A percentile compares a stretch with the other conserved stretches of the same genome.
These are phyloP conservation scores for Sugiyamaella chiloensis DNA, from an alignment of 805 yeast genomes.

Conservation along the genomic window DNA sequence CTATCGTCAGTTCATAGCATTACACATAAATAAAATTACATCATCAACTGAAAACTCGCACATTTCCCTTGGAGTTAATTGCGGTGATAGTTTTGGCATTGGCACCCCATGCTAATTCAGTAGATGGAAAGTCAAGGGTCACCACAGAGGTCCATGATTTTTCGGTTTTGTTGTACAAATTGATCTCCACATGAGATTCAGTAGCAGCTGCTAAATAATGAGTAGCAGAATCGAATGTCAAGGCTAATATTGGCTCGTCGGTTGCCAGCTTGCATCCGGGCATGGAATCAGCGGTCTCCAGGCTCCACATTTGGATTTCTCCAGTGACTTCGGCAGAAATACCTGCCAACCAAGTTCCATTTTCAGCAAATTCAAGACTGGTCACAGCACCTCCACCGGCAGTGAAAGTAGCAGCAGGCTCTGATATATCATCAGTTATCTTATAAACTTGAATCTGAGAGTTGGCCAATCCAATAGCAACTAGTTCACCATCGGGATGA, in stretches of 20 bases:
- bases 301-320: conserved; percentile 45
- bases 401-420: conserved; percentile 35
- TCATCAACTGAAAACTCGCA: conserved; percentile 9
- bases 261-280: background rate
- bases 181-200: conserved; percentile 30
- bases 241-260: conserved; percentile 12
- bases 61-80: conserved; percentile 21
- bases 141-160: conserved; percentile 35
- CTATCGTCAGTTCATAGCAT: no score
- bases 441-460: conserved; percentile 40
- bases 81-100: conserved; percentile 18
- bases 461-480: conserved; percentile 38
- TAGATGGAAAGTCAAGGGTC: conserved; percentile 3
- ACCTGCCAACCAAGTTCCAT: conserved; percentile 59
- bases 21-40: background rate
- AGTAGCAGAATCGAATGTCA: conserved; percentile 31
- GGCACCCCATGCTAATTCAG: conserved; percentile 20
- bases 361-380: conserved; percentile 51
- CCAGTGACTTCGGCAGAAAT: conserved; percentile 28
- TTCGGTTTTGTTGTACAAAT: conserved; percentile 40
- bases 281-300: conserved; percentile 26
- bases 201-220: conserved; percentile 25
- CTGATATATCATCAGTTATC: conserved; percentile 35
- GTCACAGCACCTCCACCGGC: conserved; percentile 27
- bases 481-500: conserved; percentile 51